Evolutionary conservation across 352 stramenopile species (phyloP).

Genomic region (Pythium folliculosum): DNA sequence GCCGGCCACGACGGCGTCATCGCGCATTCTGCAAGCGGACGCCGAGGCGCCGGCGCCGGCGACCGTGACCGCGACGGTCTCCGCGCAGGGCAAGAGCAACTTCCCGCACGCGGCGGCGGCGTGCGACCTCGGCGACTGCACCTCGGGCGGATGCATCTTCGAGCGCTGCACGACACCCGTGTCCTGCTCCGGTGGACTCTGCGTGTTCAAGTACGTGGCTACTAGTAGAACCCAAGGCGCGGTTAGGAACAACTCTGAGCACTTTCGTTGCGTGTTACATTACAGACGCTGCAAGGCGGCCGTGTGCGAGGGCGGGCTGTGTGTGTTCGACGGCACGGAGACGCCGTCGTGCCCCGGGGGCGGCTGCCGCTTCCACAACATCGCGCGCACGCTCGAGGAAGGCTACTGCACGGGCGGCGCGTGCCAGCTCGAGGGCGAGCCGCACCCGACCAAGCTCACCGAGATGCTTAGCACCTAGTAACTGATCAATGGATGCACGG

Average conservation of each 20-base stretch:
- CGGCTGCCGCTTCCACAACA: slow-evolving; percentile 53
- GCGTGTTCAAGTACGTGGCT: slow-evolving; percentile 50
- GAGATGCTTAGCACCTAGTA: slow-evolving; percentile 55
- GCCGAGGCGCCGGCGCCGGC: background rate
- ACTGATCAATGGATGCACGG: slow-evolving; percentile 64
- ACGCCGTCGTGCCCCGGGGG: slow-evolving; percentile 46
- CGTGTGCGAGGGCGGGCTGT: slow-evolving; percentile 51
- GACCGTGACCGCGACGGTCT: background rate
- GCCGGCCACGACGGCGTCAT: background rate
- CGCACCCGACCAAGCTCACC: slow-evolving; percentile 43
- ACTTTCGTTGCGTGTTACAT: too few species aligned
- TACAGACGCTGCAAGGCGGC: slow-evolving; percentile 55
- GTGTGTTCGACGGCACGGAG: slow-evolving; percentile 48
- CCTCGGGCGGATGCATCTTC: slow-evolving; percentile 51
- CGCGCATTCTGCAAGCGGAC: background rate
- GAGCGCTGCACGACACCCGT: slow-evolving; percentile 46
- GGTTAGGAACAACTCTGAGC: too few species aligned
- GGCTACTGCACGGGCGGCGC: slow-evolving; percentile 59
- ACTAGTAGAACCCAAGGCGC: too few species aligned
- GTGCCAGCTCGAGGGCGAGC: slow-evolving; percentile 47
- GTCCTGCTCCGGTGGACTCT: slow-evolving; percentile 52
- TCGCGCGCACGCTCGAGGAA: slow-evolving; percentile 41
- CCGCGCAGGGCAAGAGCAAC: background rate
- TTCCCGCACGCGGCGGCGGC: slow-evolving; percentile 42
- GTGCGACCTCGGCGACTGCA: slow-evolving; percentile 42